phyloP scores from a whole-genome alignment of 768 basidiomycete species.

The Piloderma croceum region DNA sequence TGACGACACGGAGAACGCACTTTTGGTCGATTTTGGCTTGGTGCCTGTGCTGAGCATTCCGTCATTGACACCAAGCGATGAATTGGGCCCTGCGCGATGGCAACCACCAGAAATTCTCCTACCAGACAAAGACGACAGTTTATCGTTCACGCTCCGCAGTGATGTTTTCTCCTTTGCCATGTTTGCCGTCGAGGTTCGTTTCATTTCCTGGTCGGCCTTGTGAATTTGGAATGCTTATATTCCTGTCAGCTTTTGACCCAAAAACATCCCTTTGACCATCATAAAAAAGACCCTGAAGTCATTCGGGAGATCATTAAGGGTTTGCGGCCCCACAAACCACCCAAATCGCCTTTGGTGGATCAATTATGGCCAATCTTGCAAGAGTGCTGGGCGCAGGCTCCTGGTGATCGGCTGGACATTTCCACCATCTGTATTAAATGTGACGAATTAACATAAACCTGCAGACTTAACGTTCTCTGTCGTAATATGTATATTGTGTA shows the following conservation, averaged over 20 bases:
- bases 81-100: constrained; percentile 4
- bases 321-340: neutral
- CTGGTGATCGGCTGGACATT: neutral
- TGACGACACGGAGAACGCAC: constrained; percentile 1
- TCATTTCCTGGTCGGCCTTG: constrained; percentile 1
- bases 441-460: too few species aligned
- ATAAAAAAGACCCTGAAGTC: neutral
- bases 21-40: constrained; percentile 7
- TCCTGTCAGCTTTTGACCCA: neutral
- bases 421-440: too few species aligned
- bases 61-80: constrained; percentile 1
- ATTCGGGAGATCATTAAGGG: neutral
- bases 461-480: too few species aligned
- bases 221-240: neutral
- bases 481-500: too few species aligned
- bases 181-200: constrained; percentile 10
- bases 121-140: neutral
- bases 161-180: constrained; percentile 15
- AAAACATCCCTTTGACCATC: neutral
- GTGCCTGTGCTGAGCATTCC: neutral
- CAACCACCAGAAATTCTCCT: constrained; percentile 3
- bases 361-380: neutral
- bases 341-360: neutral
- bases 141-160: neutral
- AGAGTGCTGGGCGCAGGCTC: neutral